Percentiles rank a stretch among this genome's conserved stretches.
Evolutionary conservation across 441 rosid species (phyloP).

Genomic region (Jatropha podagrica): DNA sequence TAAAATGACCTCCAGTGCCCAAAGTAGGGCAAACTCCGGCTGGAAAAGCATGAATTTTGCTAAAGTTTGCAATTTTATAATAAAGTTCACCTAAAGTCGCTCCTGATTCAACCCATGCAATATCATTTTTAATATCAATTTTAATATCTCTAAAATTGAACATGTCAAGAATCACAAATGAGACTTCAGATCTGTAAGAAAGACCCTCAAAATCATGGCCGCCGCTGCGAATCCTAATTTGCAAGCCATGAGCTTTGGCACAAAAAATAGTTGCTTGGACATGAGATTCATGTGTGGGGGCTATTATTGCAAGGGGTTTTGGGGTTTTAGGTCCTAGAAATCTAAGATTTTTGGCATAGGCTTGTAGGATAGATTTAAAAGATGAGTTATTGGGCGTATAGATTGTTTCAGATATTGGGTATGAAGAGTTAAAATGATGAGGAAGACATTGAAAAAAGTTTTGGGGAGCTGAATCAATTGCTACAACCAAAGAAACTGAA

Average conservation of each 20-base stretch:
- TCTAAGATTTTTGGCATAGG: constrained; percentile 19
- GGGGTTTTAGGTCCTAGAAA: constrained; percentile 16
- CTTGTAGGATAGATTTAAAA: background rate
- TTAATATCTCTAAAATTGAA: background rate
- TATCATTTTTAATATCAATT: background rate
- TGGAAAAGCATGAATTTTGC: constrained; percentile 46
- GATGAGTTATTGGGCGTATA: background rate
- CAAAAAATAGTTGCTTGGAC: constrained; percentile 51
- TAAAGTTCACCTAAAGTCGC: background rate
- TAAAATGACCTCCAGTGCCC: constrained; percentile 33
- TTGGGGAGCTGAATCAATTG: background rate
- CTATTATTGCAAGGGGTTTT: constrained; percentile 38
- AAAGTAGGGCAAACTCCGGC: constrained; percentile 57
- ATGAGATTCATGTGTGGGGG: constrained; percentile 27
- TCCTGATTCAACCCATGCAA: background rate
- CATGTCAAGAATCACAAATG: background rate
- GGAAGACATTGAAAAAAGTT: constrained; percentile 13
- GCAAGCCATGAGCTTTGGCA: constrained; percentile 37
- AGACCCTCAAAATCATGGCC: constrained; percentile 3
- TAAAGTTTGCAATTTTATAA: background rate
- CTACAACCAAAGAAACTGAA: background rate
- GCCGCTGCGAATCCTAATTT: constrained; percentile 10
- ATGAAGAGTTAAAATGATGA: background rate
- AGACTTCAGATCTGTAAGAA: constrained; percentile 1
- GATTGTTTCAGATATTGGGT: constrained; percentile 2